Conservation (phyloP, 345 rosid species). For the Arabis alpina region DNA sequence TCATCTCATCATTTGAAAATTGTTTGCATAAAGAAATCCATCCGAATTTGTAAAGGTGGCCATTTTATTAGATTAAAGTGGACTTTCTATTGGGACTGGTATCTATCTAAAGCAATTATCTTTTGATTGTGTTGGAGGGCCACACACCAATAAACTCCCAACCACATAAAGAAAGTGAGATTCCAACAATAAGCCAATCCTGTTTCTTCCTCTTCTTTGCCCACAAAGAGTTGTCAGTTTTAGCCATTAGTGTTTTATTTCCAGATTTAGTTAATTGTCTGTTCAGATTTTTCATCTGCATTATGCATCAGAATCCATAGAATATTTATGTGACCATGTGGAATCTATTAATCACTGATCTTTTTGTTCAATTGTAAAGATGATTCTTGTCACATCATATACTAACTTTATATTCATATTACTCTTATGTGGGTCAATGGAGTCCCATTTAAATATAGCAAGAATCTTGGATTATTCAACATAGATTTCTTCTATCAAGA, state of each 20-base stretch:
- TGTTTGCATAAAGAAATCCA: not conserved
- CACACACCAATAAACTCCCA: constrained; percentile 16
- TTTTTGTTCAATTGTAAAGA: not conserved
- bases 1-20: not conserved
- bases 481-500: constrained; percentile 9
- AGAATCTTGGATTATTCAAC: not conserved
- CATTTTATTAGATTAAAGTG: not conserved
- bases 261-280: not conserved
- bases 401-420: not conserved
- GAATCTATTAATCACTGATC: not conserved
- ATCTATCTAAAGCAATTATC: not conserved
- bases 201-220: not conserved
- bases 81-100: not conserved
- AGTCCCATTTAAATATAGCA: not conserved
- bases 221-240: not conserved
- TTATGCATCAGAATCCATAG: not conserved
- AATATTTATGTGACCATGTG: not conserved
- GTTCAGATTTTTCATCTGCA: constrained; percentile 1
- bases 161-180: constrained; percentile 31
- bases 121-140: constrained; percentile 13
- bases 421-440: constrained; percentile 19
- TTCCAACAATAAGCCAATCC: constrained; percentile 7
- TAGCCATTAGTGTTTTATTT: constrained; percentile 3
- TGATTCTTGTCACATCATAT: constrained; percentile 8
- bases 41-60: constrained; percentile 9